Evolutionary conservation across 2,329 filamentous ascomycete genomes (phyloP).

Genomic region (Stachybotrys elegans): DNA sequence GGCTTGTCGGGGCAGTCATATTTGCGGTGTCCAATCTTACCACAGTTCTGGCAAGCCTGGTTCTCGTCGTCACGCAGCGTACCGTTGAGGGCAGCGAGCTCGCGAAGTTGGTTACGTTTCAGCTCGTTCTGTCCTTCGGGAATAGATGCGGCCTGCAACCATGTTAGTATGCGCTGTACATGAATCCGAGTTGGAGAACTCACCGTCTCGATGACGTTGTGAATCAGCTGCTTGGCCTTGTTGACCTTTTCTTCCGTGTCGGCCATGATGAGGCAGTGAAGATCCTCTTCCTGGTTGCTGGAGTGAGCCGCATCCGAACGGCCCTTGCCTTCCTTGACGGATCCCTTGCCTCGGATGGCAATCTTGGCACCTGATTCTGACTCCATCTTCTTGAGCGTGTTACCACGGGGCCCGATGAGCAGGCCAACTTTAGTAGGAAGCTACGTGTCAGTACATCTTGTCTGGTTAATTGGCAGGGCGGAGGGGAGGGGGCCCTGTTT

Average conservation of each 20-base stretch:
- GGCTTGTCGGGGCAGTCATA: slow-evolving; percentile 97
- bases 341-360: slow-evolving; percentile 98
- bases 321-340: slow-evolving; percentile 98
- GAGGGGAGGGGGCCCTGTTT: slow-evolving; percentile 21
- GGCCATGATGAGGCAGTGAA: slow-evolving; percentile 99
- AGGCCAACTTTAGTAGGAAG: slow-evolving; percentile 93
- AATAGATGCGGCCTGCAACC: slow-evolving; percentile 81
- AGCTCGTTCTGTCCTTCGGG: slow-evolving; percentile 98
- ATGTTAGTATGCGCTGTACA: slow-evolving; percentile 15
- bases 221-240: slow-evolving; percentile 96
- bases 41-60: slow-evolving; percentile 98
- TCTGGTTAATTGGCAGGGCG: slow-evolving; percentile 30
- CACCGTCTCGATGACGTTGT: slow-evolving; percentile 98
- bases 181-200: slow-evolving; percentile 31
- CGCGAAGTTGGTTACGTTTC: slow-evolving; percentile 96
- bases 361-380: slow-evolving; percentile 96
- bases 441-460: slow-evolving; percentile 80
- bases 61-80: slow-evolving; percentile 98
- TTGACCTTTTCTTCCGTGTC: slow-evolving; percentile 99
- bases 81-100: slow-evolving; percentile 96
- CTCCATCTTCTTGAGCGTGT: slow-evolving; percentile 99
- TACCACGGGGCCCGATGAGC: slow-evolving; percentile 99
- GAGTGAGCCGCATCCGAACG: slow-evolving; percentile 98
- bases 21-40: slow-evolving; percentile 97
- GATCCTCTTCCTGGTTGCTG: slow-evolving; percentile 99